Evolutionary conservation across 2,329 filamentous ascomycete genomes (phyloP), one percentile per base, ranked within the genome.

Genomic region (Colletotrichum gloeosporioides): DNA sequence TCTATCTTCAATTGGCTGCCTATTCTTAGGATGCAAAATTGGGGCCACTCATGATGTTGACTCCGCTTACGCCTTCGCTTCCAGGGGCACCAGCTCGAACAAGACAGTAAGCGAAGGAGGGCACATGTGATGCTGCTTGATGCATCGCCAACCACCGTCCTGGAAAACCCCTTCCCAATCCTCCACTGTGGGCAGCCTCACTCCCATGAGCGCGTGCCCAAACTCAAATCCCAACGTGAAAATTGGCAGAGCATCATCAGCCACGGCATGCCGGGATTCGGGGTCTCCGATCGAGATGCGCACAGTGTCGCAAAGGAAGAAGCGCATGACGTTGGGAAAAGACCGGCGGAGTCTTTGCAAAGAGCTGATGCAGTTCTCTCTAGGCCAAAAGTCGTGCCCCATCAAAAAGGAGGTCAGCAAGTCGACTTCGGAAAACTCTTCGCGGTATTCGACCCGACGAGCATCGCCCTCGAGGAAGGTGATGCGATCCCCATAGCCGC

Each of bases 331-430:
- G 9, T 12, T 44, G 39, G 39, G 39, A 44, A 44, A 44, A n/a
- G 18, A 44, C 39, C 39, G 39, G 39, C 39, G 18, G 9, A 44
- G 39, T 6, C 5, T 44, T 44, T 44, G 39, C 39, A 44, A 44
- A 6, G 39, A 44, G 39, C 8, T 44, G 8, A 44, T 18, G 4
- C 77, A 78, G 36, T 69, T 75, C n/a, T 78, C 73, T 13, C 76
- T 76, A 3, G 77, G 77, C 77, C 77, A 78, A 55, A 78, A 78
- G 69, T 78, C 76, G 53, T 78, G 76, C 0, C 77, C 77, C 77
- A 78, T 78, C 73, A 78, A 69, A 69, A 78, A 78, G 18, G 65
- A 76, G 7, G 76, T 78, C 31, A 78, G 22, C 15, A 77, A 67
- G 61, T 78, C 77, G 34, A 78, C 76, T 9, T 72, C 31, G 65